phyloP scores from a whole-genome alignment of 495 filamentous ascomycete genomes.

The Talaromyces trachyspermus region DNA sequence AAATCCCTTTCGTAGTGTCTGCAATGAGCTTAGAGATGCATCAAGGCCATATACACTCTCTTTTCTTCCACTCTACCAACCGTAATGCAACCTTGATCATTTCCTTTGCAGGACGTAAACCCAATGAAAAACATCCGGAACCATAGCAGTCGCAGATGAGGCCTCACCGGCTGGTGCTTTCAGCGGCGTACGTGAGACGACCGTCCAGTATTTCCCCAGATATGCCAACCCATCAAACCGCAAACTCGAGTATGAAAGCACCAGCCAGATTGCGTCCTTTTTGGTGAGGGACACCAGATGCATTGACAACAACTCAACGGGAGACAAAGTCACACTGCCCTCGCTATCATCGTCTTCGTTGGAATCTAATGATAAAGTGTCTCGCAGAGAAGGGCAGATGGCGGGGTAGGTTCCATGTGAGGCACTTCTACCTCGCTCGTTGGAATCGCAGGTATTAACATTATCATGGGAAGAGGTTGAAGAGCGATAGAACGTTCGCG shows the following conservation, averaged over 20 bases:
- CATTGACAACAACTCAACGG: slow-evolving; percentile 31
- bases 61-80: too few relatives aligned
- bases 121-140: slow-evolving; percentile 36
- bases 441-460: too few relatives aligned
- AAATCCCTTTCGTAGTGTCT: too few relatives aligned
- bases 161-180: slow-evolving; percentile 29
- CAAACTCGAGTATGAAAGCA: slow-evolving; percentile 30
- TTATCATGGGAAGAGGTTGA: background rate
- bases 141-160: slow-evolving; percentile 22
- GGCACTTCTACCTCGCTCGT: background rate
- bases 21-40: too few relatives aligned
- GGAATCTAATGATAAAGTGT: slow-evolving; percentile 5
- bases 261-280: slow-evolving; percentile 26
- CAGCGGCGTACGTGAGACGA: slow-evolving; percentile 27
- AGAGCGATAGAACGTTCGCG: slow-evolving; percentile 11
- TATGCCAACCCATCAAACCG: slow-evolving; percentile 26
- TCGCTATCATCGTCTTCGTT: background rate
- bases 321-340: slow-evolving; percentile 14
- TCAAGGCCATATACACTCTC: too few relatives aligned
- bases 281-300: slow-evolving; percentile 29
- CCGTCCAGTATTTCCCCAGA: slow-evolving; percentile 23
- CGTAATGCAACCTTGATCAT: too few relatives aligned
- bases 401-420: background rate
- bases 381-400: slow-evolving; percentile 20
- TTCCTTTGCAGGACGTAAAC: slow-evolving; percentile 31